Conservation (phyloP, 2,329 filamentous ascomycete genomes). For the Ophiostoma australiae region DNA sequence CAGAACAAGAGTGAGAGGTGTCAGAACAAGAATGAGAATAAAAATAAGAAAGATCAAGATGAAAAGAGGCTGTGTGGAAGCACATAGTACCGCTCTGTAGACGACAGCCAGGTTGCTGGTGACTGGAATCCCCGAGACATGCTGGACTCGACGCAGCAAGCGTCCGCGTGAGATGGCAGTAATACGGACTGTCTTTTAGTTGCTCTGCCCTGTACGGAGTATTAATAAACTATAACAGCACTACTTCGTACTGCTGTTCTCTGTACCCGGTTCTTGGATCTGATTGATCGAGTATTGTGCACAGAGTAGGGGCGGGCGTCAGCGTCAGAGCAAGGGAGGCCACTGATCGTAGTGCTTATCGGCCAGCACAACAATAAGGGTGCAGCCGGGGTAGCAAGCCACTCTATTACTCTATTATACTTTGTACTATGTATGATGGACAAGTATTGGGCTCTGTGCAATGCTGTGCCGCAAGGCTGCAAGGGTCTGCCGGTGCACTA, state of each 20-base stretch:
- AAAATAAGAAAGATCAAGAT: neutral
- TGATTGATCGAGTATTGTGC: neutral
- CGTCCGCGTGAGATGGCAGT: neutral
- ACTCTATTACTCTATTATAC: neutral
- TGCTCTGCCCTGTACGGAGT: neutral
- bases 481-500: too few relatives aligned
- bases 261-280: neutral
- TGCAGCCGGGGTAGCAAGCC: neutral
- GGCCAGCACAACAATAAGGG: neutral
- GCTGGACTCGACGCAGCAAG: neutral
- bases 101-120: too few relatives aligned
- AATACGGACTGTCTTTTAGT: too few relatives aligned
- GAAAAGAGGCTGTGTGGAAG: neutral
- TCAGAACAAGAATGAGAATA: neutral
- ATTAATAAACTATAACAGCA: neutral
- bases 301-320: neutral
- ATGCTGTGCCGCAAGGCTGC: neutral
- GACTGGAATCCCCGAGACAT: neutral
- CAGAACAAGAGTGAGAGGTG: neutral
- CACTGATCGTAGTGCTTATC: neutral
- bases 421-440: too few relatives aligned
- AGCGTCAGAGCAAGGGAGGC: neutral
- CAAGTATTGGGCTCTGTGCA: too few relatives aligned
- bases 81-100: too few relatives aligned
- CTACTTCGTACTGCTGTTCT: neutral